Evolutionary conservation across 2,329 filamentous ascomycete species (phyloP).

Genomic region (Xylariales sp.): DNA sequence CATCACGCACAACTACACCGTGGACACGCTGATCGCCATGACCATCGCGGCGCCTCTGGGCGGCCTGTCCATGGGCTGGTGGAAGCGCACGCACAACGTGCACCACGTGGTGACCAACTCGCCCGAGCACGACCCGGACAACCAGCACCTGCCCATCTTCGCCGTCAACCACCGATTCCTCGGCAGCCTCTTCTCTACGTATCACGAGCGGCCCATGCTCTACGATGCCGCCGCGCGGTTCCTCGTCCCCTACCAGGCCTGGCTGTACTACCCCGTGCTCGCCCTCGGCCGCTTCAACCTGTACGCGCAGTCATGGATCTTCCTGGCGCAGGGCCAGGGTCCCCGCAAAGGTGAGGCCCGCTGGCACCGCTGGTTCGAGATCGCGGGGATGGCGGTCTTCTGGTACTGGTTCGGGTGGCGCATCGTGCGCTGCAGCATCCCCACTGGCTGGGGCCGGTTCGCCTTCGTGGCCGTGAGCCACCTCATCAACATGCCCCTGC

Average conservation of each 20-base stretch:
- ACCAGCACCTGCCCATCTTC: slow-evolving; percentile 86
- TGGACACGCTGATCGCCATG: slow-evolving; percentile 83
- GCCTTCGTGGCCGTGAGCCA: slow-evolving; percentile 76
- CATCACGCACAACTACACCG: slow-evolving; percentile 84
- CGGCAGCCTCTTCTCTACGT: slow-evolving; percentile 68
- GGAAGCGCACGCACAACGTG: slow-evolving; percentile 94
- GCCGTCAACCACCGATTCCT: slow-evolving; percentile 81
- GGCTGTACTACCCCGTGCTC: slow-evolving; percentile 79
- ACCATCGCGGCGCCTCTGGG: slow-evolving; percentile 86
- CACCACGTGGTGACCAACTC: slow-evolving; percentile 98
- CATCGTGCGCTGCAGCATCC: slow-evolving; percentile 68
- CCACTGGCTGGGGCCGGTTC: slow-evolving; percentile 64
- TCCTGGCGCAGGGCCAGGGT: slow-evolving; percentile 64
- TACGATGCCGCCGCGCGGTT: slow-evolving; percentile 72
- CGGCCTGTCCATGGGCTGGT: slow-evolving; percentile 89
- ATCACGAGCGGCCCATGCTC: slow-evolving; percentile 75
- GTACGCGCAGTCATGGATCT: slow-evolving; percentile 78
- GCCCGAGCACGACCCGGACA: slow-evolving; percentile 93
- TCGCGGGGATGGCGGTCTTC: slow-evolving; percentile 72
- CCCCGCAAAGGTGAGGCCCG: slow-evolving; percentile 71
- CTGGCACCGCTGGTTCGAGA: slow-evolving; percentile 81
- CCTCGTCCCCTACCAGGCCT: slow-evolving; percentile 70
- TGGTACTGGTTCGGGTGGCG: slow-evolving; percentile 84
- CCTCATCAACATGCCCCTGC: slow-evolving; percentile 73
- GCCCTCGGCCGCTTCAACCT: slow-evolving; percentile 83